A percentile compares a stretch with the other conserved stretches of the same genome.
phyloP scores from a whole-genome alignment of 2,329 filamentous ascomycete genomes.

The Waltergamsia citrina region DNA sequence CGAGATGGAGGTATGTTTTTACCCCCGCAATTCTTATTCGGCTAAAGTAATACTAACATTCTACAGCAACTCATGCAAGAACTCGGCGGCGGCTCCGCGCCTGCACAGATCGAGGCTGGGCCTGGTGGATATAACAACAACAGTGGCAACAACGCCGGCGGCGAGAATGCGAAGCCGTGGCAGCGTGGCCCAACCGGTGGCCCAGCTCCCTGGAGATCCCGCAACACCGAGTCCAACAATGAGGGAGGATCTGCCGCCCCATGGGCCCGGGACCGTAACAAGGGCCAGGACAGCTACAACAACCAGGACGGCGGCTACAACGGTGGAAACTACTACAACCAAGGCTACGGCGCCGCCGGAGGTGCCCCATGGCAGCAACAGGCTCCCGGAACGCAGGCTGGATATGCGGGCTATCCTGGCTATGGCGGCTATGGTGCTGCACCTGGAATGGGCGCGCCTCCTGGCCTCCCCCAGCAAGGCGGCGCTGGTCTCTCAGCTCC shows the following conservation, averaged over 20 bases:
- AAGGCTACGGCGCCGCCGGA: constrained; percentile 16
- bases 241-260: constrained; percentile 40
- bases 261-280: constrained; percentile 50
- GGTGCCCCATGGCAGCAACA: constrained; percentile 49
- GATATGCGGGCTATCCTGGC: constrained; percentile 42
- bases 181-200: constrained; percentile 77
- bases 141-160: constrained; percentile 44
- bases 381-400: constrained; percentile 39
- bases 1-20: constrained; percentile 81
- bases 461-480: constrained; percentile 23
- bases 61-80: constrained; percentile 91
- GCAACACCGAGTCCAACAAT: constrained; percentile 40
- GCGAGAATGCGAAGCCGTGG: constrained; percentile 66
- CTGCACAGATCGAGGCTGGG: constrained; percentile 79
- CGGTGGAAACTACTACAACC: constrained; percentile 7
- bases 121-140: constrained; percentile 49
- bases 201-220: constrained; percentile 68
- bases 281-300: constrained; percentile 27
- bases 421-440: constrained; percentile 35
- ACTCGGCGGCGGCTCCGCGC: constrained; percentile 68
- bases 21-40: neutral
- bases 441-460: constrained; percentile 28
- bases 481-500: constrained; percentile 41
- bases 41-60: constrained; percentile 27
- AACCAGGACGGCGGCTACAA: constrained; percentile 16